Evolutionary conservation across 768 basidiomycete species (phyloP), one percentile per base, ranked within the genome.

Genomic region (Omphalotus guepiniiformis): DNA sequence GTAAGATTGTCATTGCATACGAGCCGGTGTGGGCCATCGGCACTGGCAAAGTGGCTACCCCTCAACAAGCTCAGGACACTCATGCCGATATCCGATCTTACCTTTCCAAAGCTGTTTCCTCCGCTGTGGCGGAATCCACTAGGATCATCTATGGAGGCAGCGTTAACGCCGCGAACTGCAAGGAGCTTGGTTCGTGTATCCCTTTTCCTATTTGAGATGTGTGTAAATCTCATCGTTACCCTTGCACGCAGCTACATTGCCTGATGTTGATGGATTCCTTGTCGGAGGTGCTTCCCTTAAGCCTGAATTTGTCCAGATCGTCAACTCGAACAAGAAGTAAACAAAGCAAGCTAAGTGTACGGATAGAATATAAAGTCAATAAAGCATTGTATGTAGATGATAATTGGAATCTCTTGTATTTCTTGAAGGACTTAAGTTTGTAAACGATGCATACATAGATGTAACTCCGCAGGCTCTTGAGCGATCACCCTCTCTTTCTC

Each of bases 1-100:
- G 93, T 59, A 82, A 88, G 53, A 75, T 98, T 60, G 95, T 99
- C 49, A 77, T 99, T 58, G 96, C 96, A 16, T 99, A 94, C 66
- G 92, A 95, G 66, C 91, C 93, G 35, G 91, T 98, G 15, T 98
- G 96, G 95, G 95, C 96, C 27, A 98, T 98, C 64, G 96, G 96
- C 37, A 97, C 95, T 11, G 95, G 95, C 53, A 95, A 88, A 65
- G 94, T 96, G 43, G 95, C 95, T 37, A 90, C 90, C 26, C 73
- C 88, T 1, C 74, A 73, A n/a, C 88, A 97, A 71, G 96, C 96
- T 1, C 95, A 98, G 68, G 88, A 93, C 34, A 82, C 89, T 2
- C 96, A 99, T 61, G 78, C 76, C 30, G 80, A 85, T 50, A 84
- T 94, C 58, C 88, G 96, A 55, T 58, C 70, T 9, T 96, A 82